These are phyloP conservation scores for Dictyophora rubrovolvata DNA, from an alignment of 768 basidiomycete genomes.

Conservation along the genomic window DNA sequence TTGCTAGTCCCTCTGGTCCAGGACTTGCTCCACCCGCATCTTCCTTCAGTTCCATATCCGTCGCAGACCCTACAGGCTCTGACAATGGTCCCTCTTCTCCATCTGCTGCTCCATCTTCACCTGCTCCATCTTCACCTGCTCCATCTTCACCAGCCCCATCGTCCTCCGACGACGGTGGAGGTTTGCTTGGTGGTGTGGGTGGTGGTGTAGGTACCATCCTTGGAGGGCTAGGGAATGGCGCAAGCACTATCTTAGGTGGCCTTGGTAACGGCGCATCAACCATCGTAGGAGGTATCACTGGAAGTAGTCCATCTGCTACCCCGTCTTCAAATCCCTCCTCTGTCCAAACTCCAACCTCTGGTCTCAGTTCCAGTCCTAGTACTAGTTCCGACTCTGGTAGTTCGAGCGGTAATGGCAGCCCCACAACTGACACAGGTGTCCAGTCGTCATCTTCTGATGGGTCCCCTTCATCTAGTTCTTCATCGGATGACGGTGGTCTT, in stretches of 20 bases:
- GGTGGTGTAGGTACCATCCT: neutral
- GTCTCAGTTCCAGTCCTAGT: neutral
- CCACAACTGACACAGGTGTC: neutral
- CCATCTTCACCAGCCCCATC: neutral
- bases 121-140: neutral
- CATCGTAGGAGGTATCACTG: neutral
- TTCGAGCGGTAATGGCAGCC: no score
- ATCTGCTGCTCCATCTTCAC: neutral
- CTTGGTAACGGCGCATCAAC: neutral
- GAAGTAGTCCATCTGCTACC: neutral
- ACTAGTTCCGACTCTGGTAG: neutral
- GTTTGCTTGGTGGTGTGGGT: neutral
- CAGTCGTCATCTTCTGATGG: neutral
- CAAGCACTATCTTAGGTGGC: neutral
- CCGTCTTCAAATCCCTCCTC: neutral
- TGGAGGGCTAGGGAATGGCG: neutral
- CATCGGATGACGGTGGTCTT: neutral
- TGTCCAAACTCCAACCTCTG: neutral
- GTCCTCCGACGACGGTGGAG: neutral
- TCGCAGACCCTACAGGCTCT: neutral
- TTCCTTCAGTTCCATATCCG: neutral
- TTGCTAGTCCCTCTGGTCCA: neutral
- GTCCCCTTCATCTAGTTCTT: neutral
- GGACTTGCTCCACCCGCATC: neutral
- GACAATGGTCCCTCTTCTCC: neutral